These are phyloP conservation scores for Sporothrix pseudoabietina DNA, from an alignment of 2,329 filamentous ascomycete genomes.

Conservation along the genomic window DNA sequence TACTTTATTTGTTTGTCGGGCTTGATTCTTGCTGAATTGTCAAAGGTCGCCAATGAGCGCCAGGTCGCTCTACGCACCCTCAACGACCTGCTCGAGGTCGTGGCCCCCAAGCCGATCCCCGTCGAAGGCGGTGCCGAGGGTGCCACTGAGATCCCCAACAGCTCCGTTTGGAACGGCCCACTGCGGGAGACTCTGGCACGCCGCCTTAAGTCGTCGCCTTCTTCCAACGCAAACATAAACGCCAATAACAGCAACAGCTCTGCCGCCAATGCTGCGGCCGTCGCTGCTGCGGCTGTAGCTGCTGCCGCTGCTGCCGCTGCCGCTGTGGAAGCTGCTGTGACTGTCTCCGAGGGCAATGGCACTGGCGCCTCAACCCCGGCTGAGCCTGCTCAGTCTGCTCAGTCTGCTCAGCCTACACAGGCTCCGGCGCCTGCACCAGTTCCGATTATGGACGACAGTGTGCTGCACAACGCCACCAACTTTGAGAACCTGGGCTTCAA, in stretches of 20 bases:
- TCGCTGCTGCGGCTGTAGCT: not conserved
- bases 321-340: slow-evolving; percentile 28
- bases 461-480: slow-evolving; percentile 38
- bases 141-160: slow-evolving; percentile 36
- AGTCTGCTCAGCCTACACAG: not conserved
- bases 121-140: slow-evolving; percentile 34
- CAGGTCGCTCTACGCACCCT: slow-evolving; percentile 59
- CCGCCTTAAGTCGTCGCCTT: slow-evolving; percentile 41
- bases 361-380: slow-evolving; percentile 37
- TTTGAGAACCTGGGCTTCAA: slow-evolving; percentile 50
- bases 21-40: slow-evolving; percentile 60
- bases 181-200: slow-evolving; percentile 57
- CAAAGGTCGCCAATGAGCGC: slow-evolving; percentile 54
- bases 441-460: not conserved
- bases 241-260: slow-evolving; percentile 29
- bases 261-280: not conserved
- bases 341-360: slow-evolving; percentile 34
- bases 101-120: slow-evolving; percentile 43
- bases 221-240: not conserved
- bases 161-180: slow-evolving; percentile 55
- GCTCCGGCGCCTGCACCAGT: slow-evolving; percentile 33
- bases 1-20: slow-evolving; percentile 58
- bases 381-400: slow-evolving; percentile 24
- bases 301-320: slow-evolving; percentile 40
- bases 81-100: slow-evolving; percentile 58